Evolutionary conservation across 2,329 filamentous ascomycete genomes (phyloP).

Genomic region (Davidsoniella virescens): DNA sequence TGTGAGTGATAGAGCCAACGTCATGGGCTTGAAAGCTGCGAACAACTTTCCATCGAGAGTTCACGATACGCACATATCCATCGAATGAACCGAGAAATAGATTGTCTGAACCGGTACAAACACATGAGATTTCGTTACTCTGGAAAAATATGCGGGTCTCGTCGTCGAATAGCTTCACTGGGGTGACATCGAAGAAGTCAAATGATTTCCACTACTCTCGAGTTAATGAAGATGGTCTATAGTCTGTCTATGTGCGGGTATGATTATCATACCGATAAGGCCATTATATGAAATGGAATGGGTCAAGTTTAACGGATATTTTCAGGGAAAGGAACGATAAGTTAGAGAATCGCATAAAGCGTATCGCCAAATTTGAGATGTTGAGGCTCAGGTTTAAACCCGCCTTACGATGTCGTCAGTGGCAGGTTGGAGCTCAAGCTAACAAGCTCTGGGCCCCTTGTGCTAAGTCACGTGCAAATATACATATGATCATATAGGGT

Average conservation of each 20-base stretch:
- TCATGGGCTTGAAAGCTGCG: conserved; percentile 81
- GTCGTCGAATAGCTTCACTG: conserved; percentile 63
- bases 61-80: conserved; percentile 76
- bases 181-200: conserved; percentile 94
- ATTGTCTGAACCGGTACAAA: conserved; percentile 75
- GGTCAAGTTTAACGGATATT: neutral
- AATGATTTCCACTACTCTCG: conserved; percentile 81
- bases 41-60: conserved; percentile 70
- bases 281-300: conserved; percentile 4
- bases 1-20: conserved; percentile 64
- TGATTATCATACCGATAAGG: conserved; percentile 8
- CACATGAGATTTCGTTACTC: conserved; percentile 64
- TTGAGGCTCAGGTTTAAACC: too few species aligned
- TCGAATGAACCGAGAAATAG: conserved; percentile 77
- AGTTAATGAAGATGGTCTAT: neutral
- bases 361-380: too few species aligned
- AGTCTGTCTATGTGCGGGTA: neutral
- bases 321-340: too few species aligned
- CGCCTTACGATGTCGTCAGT: too few species aligned
- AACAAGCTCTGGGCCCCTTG: too few species aligned
- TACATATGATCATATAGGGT: too few species aligned
- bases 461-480: too few species aligned
- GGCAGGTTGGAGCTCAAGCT: too few species aligned
- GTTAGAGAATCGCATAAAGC: too few species aligned
- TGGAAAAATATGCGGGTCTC: conserved; percentile 67